phyloP scores from a whole-genome alignment of 768 basidiomycete genomes.

The Clitopilus passeckerianus region DNA sequence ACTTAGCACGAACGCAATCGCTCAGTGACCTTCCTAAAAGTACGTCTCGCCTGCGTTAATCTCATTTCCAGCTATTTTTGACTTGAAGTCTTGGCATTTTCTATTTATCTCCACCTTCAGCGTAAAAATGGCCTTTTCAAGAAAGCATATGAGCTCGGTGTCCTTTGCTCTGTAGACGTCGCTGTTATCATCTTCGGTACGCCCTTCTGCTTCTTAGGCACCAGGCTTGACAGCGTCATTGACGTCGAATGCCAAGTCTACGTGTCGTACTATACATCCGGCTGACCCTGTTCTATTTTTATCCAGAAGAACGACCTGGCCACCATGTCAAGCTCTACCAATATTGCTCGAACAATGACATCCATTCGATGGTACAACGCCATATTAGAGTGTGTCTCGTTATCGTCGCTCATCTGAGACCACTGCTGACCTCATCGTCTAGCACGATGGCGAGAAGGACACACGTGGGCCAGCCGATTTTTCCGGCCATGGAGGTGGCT shows the following conservation, averaged over 20 bases:
- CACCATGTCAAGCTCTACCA: conserved; percentile 81
- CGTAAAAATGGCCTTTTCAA: conserved; percentile 90
- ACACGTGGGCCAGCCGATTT: conserved; percentile 42
- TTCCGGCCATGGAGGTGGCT: conserved; percentile 24
- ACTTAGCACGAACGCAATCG: conserved; percentile 87
- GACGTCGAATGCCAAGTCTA: not conserved
- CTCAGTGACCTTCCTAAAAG: conserved; percentile 89
- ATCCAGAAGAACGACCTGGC: conserved; percentile 68
- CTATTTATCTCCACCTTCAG: conserved; percentile 39
- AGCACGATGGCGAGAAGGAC: conserved; percentile 50
- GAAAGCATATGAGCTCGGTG: conserved; percentile 88
- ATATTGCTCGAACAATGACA: conserved; percentile 64
- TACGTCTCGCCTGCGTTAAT: conserved; percentile 27
- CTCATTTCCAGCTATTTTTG: conserved; percentile 58
- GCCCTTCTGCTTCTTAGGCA: conserved; percentile 6
- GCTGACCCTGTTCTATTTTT: conserved; percentile 37
- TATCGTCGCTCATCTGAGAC: conserved; percentile 1
- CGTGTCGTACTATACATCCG: not conserved
- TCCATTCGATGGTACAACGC: conserved; percentile 64
- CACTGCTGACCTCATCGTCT: conserved; percentile 8
- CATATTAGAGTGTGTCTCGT: conserved; percentile 41
- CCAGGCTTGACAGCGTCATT: conserved; percentile 1
- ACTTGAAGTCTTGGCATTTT: conserved; percentile 37
- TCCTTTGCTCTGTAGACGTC: conserved; percentile 84
- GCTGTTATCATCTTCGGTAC: conserved; percentile 79